phyloP scores from a whole-genome alignment of 2,329 filamentous ascomycete species.

The Phaeosphaeriaceae sp. region DNA sequence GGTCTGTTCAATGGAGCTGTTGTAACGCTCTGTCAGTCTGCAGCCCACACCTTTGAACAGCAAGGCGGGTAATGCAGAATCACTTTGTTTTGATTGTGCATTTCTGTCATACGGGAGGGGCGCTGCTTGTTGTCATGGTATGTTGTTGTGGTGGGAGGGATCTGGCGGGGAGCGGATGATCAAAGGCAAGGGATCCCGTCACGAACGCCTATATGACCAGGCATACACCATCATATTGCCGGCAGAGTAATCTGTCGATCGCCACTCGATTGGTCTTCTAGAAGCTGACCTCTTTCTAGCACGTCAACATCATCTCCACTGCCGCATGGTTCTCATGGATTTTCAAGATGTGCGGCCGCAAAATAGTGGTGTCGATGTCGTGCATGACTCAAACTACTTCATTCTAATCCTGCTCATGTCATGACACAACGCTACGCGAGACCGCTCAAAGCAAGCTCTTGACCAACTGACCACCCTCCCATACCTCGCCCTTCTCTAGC shows the following conservation, averaged over 20 bases:
- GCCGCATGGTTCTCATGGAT: neutral
- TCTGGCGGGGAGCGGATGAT: conserved; percentile 18
- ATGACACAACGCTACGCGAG: neutral
- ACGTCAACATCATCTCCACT: neutral
- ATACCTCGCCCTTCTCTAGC: conserved; percentile 78
- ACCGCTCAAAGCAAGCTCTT: conserved; percentile 48
- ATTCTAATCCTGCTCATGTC: no score
- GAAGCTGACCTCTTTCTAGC: neutral
- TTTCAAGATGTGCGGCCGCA: neutral
- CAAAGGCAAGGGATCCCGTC: conserved; percentile 18
- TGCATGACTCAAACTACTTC: neutral
- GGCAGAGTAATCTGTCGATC: neutral
- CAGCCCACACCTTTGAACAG: conserved; percentile 18
- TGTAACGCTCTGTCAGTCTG: conserved; percentile 17
- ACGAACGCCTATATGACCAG: conserved; percentile 5
- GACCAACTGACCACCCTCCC: conserved; percentile 68
- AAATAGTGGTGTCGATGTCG: neutral
- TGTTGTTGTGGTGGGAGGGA: conserved; percentile 22
- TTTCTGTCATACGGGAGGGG: conserved; percentile 17
- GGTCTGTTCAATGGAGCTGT: conserved; percentile 10
- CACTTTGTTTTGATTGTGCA: conserved; percentile 14
- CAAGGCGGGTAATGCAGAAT: conserved; percentile 16
- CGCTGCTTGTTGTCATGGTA: conserved; percentile 26
- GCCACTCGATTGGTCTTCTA: neutral
- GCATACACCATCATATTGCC: conserved; percentile 9